These are phyloP conservation scores for Gremmenia infestans DNA, from an alignment of 2,329 filamentous ascomycete species.

Conservation along the genomic window DNA sequence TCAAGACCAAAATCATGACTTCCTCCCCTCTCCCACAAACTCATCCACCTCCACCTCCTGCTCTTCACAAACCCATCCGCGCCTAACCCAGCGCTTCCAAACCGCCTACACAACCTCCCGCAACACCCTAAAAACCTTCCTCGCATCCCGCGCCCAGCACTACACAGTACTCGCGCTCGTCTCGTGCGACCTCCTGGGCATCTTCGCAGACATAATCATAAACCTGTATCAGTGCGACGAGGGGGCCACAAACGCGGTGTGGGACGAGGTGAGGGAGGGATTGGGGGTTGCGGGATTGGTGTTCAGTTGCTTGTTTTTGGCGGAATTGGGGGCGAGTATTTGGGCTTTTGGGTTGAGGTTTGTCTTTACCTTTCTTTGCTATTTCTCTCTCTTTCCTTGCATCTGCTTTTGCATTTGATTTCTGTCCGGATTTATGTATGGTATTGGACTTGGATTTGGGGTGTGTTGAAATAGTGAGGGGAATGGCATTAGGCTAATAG, in stretches of 20 bases:
- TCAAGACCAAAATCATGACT: too few species aligned
- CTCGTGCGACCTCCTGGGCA: conserved; percentile 44
- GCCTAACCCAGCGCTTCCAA: neutral
- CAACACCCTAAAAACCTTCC: conserved; percentile 19
- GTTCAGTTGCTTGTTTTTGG: conserved; percentile 60
- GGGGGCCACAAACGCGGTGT: conserved; percentile 21
- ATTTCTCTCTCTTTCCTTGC: neutral
- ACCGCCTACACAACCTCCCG: conserved; percentile 11
- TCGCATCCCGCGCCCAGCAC: conserved; percentile 44
- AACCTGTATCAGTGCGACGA: conserved; percentile 44
- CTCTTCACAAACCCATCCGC: neutral
- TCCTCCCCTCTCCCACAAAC: neutral
- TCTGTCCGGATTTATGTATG: neutral
- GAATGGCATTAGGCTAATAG: neutral
- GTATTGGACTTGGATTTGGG: too few species aligned
- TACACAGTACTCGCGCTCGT: conserved; percentile 45
- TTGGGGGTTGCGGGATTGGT: conserved; percentile 50
- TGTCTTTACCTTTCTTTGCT: neutral
- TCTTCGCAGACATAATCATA: conserved; percentile 48
- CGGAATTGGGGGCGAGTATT: conserved; percentile 53
- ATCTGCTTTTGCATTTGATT: neutral
- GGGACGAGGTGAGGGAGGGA: conserved; percentile 35
- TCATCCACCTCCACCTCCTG: neutral
- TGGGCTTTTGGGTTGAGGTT: conserved; percentile 58
- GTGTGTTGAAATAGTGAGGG: too few species aligned